These are phyloP conservation scores for Xylariaceae sp. DNA, from an alignment of 2,329 filamentous ascomycete species.

Conservation along the genomic window DNA sequence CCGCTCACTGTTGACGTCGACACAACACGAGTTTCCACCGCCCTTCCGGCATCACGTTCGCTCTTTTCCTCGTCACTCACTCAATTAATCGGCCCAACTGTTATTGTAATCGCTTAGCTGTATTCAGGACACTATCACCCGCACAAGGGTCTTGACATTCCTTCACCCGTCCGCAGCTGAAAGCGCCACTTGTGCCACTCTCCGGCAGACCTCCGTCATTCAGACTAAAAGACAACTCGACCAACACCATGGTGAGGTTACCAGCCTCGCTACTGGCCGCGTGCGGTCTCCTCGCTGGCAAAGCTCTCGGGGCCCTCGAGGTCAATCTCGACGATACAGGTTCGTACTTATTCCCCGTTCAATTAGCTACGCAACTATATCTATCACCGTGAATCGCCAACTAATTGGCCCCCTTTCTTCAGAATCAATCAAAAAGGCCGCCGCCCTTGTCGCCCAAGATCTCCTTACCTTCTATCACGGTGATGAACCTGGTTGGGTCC, in stretches of 20 bases:
- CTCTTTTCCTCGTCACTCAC: too few species aligned
- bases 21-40: conserved; percentile 1
- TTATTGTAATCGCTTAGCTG: too few species aligned
- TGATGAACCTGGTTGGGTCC: conserved; percentile 56
- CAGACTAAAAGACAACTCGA: background rate
- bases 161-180: conserved; percentile 4
- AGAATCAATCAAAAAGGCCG: conserved; percentile 55
- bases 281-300: conserved; percentile 34
- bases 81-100: too few species aligned
- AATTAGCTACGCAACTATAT: background rate
- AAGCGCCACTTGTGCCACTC: background rate
- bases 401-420: background rate
- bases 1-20: conserved; percentile 9
- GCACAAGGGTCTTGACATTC: conserved; percentile 1
- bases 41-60: background rate
- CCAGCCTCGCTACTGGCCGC: conserved; percentile 35
- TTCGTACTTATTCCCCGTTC: conserved; percentile 25
- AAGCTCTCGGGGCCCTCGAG: conserved; percentile 36
- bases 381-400: background rate
- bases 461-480: conserved; percentile 58
- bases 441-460: conserved; percentile 56
- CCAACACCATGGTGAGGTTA: conserved; percentile 27
- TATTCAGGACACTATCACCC: conserved; percentile 11
- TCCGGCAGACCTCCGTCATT: background rate
- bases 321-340: conserved; percentile 40